Evolutionary conservation across 768 basidiomycete species (phyloP).

Genomic region (Cyclocybe cylindracea): DNA sequence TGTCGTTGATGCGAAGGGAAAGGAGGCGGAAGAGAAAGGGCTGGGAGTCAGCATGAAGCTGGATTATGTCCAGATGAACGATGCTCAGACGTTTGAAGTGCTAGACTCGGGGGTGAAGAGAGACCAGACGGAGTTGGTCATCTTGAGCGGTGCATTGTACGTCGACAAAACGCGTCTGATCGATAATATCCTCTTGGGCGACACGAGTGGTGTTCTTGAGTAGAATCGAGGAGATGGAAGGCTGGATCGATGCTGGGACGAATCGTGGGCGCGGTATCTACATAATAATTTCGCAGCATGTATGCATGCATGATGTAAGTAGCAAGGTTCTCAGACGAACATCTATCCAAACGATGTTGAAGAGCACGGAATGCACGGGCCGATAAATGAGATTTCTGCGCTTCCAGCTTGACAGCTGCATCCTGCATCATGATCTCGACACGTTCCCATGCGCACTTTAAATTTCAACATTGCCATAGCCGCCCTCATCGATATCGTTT

Average conservation of each 20-base stretch:
- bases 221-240: slow-evolving; percentile 9
- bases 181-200: slow-evolving; percentile 85
- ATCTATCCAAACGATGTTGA: too few relatives aligned
- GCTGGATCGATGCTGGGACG: not conserved
- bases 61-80: slow-evolving; percentile 92
- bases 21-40: slow-evolving; percentile 30
- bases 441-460: too few relatives aligned
- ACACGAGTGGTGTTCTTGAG: slow-evolving; percentile 35
- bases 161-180: slow-evolving; percentile 88
- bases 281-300: not conserved
- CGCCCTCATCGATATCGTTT: too few relatives aligned
- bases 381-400: too few relatives aligned
- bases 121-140: slow-evolving; percentile 42
- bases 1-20: slow-evolving; percentile 35
- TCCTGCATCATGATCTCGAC: too few relatives aligned
- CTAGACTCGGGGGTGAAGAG: slow-evolving; percentile 36
- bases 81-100: slow-evolving; percentile 71
- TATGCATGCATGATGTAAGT: too few relatives aligned
- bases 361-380: too few relatives aligned
- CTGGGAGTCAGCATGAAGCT: slow-evolving; percentile 54
- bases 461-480: too few relatives aligned
- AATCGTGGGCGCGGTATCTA: not conserved
- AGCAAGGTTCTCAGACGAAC: too few relatives aligned
- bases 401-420: too few relatives aligned
- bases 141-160: slow-evolving; percentile 87